Evolutionary conservation across 2,329 filamentous ascomycete genomes (phyloP).

Genomic region (Hymenoscyphus repandus): DNA sequence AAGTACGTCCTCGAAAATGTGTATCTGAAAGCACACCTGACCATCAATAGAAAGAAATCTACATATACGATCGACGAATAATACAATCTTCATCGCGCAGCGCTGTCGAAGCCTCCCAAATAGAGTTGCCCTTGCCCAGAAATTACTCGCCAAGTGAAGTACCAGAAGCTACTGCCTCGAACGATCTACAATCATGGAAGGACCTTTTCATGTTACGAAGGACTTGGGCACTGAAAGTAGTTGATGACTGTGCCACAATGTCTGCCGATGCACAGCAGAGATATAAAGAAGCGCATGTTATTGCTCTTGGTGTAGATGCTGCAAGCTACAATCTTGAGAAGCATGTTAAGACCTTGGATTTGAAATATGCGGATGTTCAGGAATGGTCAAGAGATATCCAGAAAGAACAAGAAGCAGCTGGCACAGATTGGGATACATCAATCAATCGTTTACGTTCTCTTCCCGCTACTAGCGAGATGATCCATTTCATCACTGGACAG

Average conservation of each 20-base stretch:
- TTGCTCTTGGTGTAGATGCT: slow-evolving; percentile 74
- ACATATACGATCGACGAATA: slow-evolving; percentile 81
- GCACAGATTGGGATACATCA: slow-evolving; percentile 63
- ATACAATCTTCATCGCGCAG: slow-evolving; percentile 51
- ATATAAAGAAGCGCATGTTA: slow-evolving; percentile 68
- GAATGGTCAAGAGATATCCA: slow-evolving; percentile 65
- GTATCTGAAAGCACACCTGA: slow-evolving; percentile 15
- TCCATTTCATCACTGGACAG: slow-evolving; percentile 56
- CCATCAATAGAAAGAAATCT: slow-evolving; percentile 69
- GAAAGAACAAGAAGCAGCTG: slow-evolving; percentile 60
- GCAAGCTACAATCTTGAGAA: slow-evolving; percentile 80
- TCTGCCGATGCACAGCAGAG: slow-evolving; percentile 57
- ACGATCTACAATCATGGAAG: slow-evolving; percentile 82
- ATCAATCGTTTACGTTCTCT: slow-evolving; percentile 60
- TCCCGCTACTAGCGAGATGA: slow-evolving; percentile 60
- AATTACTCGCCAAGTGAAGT: slow-evolving; percentile 57
- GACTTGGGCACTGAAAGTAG: slow-evolving; percentile 69
- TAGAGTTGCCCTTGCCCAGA: slow-evolving; percentile 46
- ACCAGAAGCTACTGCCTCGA: slow-evolving; percentile 78
- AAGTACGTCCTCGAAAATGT: slow-evolving; percentile 49
- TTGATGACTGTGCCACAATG: slow-evolving; percentile 64
- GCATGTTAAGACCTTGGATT: slow-evolving; percentile 66
- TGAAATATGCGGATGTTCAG: slow-evolving; percentile 65
- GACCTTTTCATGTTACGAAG: slow-evolving; percentile 75
- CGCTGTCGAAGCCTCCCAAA: slow-evolving; percentile 38